Evolutionary conservation across 441 rosid species (phyloP), one percentile per base, ranked within the genome.

Genomic region (Corymbia calophylla): DNA sequence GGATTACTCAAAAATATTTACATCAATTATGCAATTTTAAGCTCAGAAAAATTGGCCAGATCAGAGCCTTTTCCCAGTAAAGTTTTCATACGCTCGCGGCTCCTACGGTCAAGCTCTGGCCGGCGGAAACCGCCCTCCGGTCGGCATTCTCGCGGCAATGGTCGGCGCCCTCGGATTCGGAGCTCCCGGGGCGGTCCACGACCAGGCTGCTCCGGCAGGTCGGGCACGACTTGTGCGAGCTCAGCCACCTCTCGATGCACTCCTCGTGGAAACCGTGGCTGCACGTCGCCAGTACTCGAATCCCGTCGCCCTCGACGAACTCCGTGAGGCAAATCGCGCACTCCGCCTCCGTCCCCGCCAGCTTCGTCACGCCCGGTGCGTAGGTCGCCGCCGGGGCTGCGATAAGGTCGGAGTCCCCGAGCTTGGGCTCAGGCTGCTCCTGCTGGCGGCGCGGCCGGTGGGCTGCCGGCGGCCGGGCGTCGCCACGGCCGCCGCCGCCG

Each of bases 301-400:
- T 92, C 7, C 89, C 92, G 51, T 96, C 98, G 11, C 98, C 99
- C 66, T 93, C 96, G 53, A 90, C 94, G 87, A 97, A 97, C 89
- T 96, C 98, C 23, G 96, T 91, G 94, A 97, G 93, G 93, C 99
- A 97, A 13, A 97, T 97, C 3, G 95, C 93, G 84, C 99, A 97
- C 90, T 96, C 98, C 48, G 95, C 92, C 86, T 92, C 94, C 5
- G 89, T 92, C 18, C 97, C 97, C 3, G 94, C 94, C 44, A 95
- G 93, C 88, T 94, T 92, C 87, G 94, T 86, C 92, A 54, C 68
- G 23, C 93, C 97, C 10, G 92, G 84, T 7, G 92, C 31, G 89
- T 94, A 96, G 64, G 91, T 92, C 89, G 92, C 66, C 2, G 93
- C 91, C 1, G 93, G 94, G 73, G 94, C 91, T 21, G 80, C 88